phyloP scores from a whole-genome alignment of 2,329 filamentous ascomycete genomes.

The Emmonsiellopsis sp. region DNA sequence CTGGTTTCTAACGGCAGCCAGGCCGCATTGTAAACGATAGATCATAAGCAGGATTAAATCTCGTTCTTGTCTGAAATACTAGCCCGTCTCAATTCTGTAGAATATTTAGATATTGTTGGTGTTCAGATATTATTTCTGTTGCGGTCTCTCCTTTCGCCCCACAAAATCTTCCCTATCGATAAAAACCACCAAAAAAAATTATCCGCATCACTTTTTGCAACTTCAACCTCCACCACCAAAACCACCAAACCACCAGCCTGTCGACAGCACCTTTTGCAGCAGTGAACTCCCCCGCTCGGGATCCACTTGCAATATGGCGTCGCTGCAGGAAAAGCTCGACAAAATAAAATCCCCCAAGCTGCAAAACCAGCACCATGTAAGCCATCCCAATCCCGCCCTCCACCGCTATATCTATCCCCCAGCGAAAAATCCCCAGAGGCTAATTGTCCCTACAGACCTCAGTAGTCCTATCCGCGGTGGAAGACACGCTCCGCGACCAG shows the following conservation, averaged over 20 bases:
- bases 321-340: constrained; percentile 82
- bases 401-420: not conserved
- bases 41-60: not conserved
- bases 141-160: not conserved
- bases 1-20: too few species aligned
- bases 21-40: too few species aligned
- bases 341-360: constrained; percentile 96
- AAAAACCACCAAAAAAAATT: constrained; percentile 2
- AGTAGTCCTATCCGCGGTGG: constrained; percentile 80
- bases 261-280: constrained; percentile 2
- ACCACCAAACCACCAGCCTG: not conserved
- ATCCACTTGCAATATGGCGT: constrained; percentile 37
- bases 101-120: not conserved
- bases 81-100: too few species aligned
- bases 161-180: constrained; percentile 5
- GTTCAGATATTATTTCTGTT: not conserved
- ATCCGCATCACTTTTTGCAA: not conserved
- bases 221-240: not conserved
- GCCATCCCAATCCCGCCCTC: constrained; percentile 13
- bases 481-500: constrained; percentile 84
- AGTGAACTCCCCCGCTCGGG: constrained; percentile 18
- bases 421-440: not conserved
- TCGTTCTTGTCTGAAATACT: too few species aligned
- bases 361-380: constrained; percentile 86
- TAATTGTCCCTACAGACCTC: constrained; percentile 50